Percentiles rank a stretch among this genome's conserved stretches.
Conservation (phyloP, 805 yeast genomes). For the Candida xyloterini region DNA sequence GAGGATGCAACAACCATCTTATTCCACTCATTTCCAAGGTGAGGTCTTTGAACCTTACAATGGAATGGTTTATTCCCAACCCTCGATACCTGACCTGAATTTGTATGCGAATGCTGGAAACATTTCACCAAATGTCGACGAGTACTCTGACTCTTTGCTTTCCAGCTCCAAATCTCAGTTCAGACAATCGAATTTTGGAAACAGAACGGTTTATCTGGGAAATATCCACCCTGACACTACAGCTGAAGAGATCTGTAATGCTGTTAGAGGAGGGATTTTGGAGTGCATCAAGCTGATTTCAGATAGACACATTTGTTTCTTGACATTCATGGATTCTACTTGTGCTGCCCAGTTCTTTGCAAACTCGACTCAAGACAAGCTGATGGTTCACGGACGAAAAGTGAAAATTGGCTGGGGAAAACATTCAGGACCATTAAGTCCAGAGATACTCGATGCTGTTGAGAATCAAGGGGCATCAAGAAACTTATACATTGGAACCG, state of each 20-base stretch:
- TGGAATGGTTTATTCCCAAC: slow-evolving; percentile 10
- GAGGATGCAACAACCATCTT: slow-evolving; percentile 6
- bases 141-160: background rate
- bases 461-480: slow-evolving; percentile 64
- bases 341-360: slow-evolving; percentile 68
- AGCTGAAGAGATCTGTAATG: slow-evolving; percentile 72
- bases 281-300: slow-evolving; percentile 52
- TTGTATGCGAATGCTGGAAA: slow-evolving; percentile 7
- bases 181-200: slow-evolving; percentile 34
- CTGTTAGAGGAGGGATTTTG: slow-evolving; percentile 72
- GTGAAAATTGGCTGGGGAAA: slow-evolving; percentile 72
- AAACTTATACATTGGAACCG: slow-evolving; percentile 69
- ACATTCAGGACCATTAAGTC: slow-evolving; percentile 59
- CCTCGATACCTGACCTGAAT: slow-evolving; percentile 5
- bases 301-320: slow-evolving; percentile 59
- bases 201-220: slow-evolving; percentile 69
- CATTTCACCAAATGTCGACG: background rate
- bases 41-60: slow-evolving; percentile 14
- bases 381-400: slow-evolving; percentile 59
- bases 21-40: background rate
- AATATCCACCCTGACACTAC: slow-evolving; percentile 62
- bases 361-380: slow-evolving; percentile 45
- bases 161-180: background rate
- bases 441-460: slow-evolving; percentile 57
- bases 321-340: slow-evolving; percentile 63